Evolutionary conservation across 1,139 yeast genomes (phyloP).

Genomic region (Debaryomycetaceae sp.): DNA sequence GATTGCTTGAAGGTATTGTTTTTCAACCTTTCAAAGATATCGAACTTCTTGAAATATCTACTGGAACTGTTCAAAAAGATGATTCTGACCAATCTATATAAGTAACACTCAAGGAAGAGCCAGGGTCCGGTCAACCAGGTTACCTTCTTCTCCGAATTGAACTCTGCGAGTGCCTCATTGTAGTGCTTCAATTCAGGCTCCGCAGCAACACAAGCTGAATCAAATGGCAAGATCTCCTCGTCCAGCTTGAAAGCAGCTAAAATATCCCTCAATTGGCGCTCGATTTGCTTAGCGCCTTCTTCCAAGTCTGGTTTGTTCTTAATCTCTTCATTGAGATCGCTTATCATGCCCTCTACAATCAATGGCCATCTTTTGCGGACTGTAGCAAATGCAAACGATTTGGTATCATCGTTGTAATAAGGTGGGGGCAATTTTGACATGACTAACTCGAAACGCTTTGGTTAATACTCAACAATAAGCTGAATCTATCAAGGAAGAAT

Average conservation of each 20-base stretch:
- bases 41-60: constrained; percentile 54
- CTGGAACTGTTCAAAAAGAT: constrained; percentile 30
- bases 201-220: constrained; percentile 31
- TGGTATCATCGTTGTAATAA: constrained; percentile 62
- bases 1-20: constrained; percentile 73
- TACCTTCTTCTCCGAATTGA: constrained; percentile 22
- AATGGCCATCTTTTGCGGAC: constrained; percentile 85
- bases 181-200: constrained; percentile 48
- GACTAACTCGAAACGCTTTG: too few species aligned
- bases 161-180: constrained; percentile 41
- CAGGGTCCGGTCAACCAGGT: constrained; percentile 92
- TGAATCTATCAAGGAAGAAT: too few species aligned
- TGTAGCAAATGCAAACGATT: constrained; percentile 80
- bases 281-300: constrained; percentile 30
- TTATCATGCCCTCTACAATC: constrained; percentile 63
- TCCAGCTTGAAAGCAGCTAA: constrained; percentile 38
- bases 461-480: too few species aligned
- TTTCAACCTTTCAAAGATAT: constrained; percentile 69
- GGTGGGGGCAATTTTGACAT: constrained; percentile 31
- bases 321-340: constrained; percentile 44
- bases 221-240: constrained; percentile 38
- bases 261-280: constrained; percentile 37
- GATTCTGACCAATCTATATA: constrained; percentile 65
- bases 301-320: constrained; percentile 11
- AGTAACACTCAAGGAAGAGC: constrained; percentile 81